Evolutionary conservation across 2,329 filamentous ascomycete genomes (phyloP).

Genomic region (Arachnomyces sp.): DNA sequence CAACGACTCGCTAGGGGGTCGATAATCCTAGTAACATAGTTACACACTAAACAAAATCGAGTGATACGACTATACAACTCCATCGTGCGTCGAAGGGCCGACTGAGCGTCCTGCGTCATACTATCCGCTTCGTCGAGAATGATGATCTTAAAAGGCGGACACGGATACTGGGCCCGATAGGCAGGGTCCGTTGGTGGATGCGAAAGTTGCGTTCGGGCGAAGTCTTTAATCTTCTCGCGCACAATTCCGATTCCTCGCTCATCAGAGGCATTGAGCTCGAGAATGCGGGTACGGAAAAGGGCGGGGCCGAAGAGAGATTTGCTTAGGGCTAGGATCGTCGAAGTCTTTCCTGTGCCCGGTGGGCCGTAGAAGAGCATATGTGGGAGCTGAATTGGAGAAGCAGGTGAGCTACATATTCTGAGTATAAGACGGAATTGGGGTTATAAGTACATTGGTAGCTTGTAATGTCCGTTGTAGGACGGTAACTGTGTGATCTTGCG

Average conservation of each 20-base stretch:
- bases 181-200: conserved; percentile 64
- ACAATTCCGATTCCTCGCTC: conserved; percentile 97
- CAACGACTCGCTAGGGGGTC: conserved; percentile 90
- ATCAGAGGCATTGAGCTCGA: conserved; percentile 98
- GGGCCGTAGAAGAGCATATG: conserved; percentile 99
- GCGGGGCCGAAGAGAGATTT: conserved; percentile 97
- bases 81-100: conserved; percentile 88
- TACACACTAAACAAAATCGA: conserved; percentile 94
- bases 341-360: conserved; percentile 95
- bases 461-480: conserved; percentile 88
- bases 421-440: too few species aligned
- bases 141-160: conserved; percentile 97
- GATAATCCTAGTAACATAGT: conserved; percentile 97
- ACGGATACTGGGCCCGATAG: conserved; percentile 67
- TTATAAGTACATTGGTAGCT: conserved; percentile 69
- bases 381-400: conserved; percentile 55
- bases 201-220: conserved; percentile 88
- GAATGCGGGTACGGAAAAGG: conserved; percentile 85
- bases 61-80: conserved; percentile 97
- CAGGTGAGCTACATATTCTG: neutral
- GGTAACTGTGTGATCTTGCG: conserved; percentile 93
- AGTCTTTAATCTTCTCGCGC: conserved; percentile 95
- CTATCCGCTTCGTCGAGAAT: conserved; percentile 96
- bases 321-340: conserved; percentile 90
- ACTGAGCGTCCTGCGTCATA: conserved; percentile 98